Percentiles rank a stretch among this genome's conserved stretches.
Conservation (phyloP, 1,284 basidiomycete genomes). For the Rhodotorula sp. region DNA sequence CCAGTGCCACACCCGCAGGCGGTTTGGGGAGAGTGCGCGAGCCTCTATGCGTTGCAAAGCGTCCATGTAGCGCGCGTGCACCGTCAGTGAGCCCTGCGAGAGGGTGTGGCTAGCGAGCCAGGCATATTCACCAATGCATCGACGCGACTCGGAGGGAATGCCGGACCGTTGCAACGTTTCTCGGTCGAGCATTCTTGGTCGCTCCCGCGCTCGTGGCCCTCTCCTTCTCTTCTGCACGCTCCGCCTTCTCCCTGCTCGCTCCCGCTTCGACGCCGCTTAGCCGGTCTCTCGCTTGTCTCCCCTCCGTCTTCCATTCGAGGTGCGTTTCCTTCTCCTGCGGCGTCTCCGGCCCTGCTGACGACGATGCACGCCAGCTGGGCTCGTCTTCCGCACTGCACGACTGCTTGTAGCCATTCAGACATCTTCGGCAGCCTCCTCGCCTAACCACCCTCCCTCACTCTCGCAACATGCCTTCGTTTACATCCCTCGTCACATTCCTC, state of each 20-base stretch:
- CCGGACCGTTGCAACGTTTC: too few relatives aligned
- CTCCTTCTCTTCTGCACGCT: not conserved
- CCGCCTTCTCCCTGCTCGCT: too few relatives aligned
- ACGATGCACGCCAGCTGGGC: slow-evolving; percentile 8
- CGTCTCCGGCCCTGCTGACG: not conserved
- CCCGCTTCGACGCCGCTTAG: too few relatives aligned
- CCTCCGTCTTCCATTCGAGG: not conserved
- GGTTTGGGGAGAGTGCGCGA: too few relatives aligned
- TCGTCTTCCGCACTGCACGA: not conserved
- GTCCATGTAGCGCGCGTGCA: too few relatives aligned
- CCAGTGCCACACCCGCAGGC: too few relatives aligned
- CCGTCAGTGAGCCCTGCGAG: too few relatives aligned
- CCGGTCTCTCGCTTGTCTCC: not conserved
- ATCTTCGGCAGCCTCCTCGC: slow-evolving; percentile 6
- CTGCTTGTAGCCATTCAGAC: not conserved
- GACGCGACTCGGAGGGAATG: too few relatives aligned
- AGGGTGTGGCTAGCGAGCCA: too few relatives aligned
- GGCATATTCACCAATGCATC: too few relatives aligned
- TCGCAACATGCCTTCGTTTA: not conserved
- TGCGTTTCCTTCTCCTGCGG: not conserved
- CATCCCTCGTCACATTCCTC: not conserved
- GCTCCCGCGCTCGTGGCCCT: not conserved
- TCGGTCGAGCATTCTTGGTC: not conserved
- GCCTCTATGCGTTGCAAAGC: too few relatives aligned
- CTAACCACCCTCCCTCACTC: not conserved